These are phyloP conservation scores for Amanita exitialis DNA, from an alignment of 768 basidiomycete species.

Conservation along the genomic window DNA sequence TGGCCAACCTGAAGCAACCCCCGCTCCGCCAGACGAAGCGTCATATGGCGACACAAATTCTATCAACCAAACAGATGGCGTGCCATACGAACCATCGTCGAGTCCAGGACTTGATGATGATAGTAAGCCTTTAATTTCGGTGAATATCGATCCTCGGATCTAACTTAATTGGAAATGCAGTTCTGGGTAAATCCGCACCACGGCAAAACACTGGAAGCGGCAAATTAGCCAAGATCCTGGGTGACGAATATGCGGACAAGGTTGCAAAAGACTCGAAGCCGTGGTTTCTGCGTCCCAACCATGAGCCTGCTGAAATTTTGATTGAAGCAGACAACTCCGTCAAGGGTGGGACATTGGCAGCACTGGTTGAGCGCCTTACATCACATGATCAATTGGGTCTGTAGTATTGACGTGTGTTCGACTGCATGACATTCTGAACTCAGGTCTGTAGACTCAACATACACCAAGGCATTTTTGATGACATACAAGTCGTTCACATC, in stretches of 20 bases:
- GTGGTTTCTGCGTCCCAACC: slow-evolving; percentile 82
- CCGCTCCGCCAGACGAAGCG: neutral
- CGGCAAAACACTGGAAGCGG: slow-evolving; percentile 24
- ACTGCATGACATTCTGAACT: slow-evolving; percentile 4
- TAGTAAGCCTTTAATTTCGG: slow-evolving; percentile 18
- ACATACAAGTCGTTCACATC: slow-evolving; percentile 94
- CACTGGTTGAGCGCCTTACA: slow-evolving; percentile 84
- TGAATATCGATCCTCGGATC: neutral
- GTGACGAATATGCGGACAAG: slow-evolving; percentile 38
- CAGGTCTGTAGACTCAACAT: slow-evolving; percentile 52
- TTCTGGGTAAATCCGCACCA: slow-evolving; percentile 20
- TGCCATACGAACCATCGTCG: neutral
- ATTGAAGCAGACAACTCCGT: slow-evolving; percentile 81
- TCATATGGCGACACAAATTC: neutral
- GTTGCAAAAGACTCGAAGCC: slow-evolving; percentile 42
- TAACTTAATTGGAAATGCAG: slow-evolving; percentile 2
- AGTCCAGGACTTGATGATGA: slow-evolving; percentile 24
- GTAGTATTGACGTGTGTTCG: slow-evolving; percentile 13
- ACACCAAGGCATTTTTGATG: slow-evolving; percentile 86
- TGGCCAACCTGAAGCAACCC: neutral
- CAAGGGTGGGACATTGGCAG: slow-evolving; percentile 77
- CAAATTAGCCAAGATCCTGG: slow-evolving; percentile 65
- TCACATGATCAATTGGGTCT: slow-evolving; percentile 81
- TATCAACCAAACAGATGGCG: neutral
- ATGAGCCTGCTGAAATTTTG: slow-evolving; percentile 68